A percentile compares a stretch with the other conserved stretches of the same genome.
These are phyloP conservation scores for Dunaliella sp. DNA, from an alignment of 139 green algal genomes.

Conservation along the genomic window DNA sequence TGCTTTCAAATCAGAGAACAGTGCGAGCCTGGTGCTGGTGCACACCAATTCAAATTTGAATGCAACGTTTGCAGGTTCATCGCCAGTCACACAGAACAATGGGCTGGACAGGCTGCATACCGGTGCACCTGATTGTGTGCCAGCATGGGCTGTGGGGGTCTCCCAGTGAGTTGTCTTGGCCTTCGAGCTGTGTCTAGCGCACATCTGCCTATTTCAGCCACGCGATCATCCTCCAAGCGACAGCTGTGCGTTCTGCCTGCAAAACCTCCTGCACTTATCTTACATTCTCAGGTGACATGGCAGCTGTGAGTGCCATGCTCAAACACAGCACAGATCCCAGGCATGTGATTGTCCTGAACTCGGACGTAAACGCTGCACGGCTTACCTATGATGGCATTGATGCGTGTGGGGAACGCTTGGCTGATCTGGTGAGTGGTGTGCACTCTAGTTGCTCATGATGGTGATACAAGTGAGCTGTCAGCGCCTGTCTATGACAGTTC, in stretches of 20 bases:
- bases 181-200: no score
- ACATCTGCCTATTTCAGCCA: no score
- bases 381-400: constrained; percentile 26
- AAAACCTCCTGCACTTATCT: no score
- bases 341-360: constrained; percentile 7
- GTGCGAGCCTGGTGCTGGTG: no score
- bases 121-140: constrained; percentile 11
- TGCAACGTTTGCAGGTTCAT: no score
- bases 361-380: neutral
- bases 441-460: neutral
- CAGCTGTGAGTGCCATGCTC: constrained; percentile 13
- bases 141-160: constrained; percentile 39
- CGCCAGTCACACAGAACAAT: no score
- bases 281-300: constrained; percentile 5
- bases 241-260: no score
- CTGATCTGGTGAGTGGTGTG: neutral
- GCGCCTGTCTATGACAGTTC: neutral
- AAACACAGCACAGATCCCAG: neutral
- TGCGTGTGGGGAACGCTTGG: constrained; percentile 9
- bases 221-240: no score
- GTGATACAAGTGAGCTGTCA: neutral
- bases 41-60: no score
- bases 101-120: no score
- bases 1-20: no score
- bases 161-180: neutral